A percentile compares a stretch with the other conserved stretches of the same genome.
phyloP scores from a whole-genome alignment of 768 basidiomycete genomes.

The Asterophora parasitica region DNA sequence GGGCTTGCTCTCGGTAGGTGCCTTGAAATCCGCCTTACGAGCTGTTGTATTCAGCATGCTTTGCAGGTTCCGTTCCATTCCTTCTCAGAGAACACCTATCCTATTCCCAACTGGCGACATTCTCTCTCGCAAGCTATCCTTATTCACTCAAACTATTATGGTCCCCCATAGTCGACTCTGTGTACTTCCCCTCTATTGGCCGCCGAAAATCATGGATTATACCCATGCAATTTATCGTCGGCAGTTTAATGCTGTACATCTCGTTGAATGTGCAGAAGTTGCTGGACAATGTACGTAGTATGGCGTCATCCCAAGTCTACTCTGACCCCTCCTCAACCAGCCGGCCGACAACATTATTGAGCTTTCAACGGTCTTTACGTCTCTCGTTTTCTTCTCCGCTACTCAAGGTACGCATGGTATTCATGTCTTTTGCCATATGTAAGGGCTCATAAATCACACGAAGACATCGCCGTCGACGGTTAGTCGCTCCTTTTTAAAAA shows the following conservation, averaged over 20 bases:
- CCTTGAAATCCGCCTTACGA: neutral
- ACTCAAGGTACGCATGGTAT: constrained; percentile 71
- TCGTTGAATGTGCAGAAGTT: constrained; percentile 70
- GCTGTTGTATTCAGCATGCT: neutral
- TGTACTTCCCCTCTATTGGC: constrained; percentile 78
- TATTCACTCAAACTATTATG: constrained; percentile 96
- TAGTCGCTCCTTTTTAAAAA: constrained; percentile 17
- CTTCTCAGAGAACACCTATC: constrained; percentile 92
- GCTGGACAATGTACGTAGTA: constrained; percentile 64
- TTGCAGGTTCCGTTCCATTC: constrained; percentile 89
- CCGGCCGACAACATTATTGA: constrained; percentile 74
- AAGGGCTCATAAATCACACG: constrained; percentile 16
- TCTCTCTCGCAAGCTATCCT: constrained; percentile 89
- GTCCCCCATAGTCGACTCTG: constrained; percentile 95
- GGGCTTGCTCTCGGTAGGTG: constrained; percentile 81
- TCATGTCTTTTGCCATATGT: neutral
- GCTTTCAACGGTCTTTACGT: constrained; percentile 81
- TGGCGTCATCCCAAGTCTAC: constrained; percentile 5
- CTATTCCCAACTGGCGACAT: constrained; percentile 94
- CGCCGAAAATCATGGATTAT: constrained; percentile 98
- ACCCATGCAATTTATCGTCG: constrained; percentile 92
- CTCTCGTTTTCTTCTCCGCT: constrained; percentile 90
- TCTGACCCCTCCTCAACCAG: constrained; percentile 37
- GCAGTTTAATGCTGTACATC: constrained; percentile 75
- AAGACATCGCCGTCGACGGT: constrained; percentile 99